Evolutionary conservation across 352 stramenopile species (phyloP).

Genomic region (Phytopythium ostracodes): DNA sequence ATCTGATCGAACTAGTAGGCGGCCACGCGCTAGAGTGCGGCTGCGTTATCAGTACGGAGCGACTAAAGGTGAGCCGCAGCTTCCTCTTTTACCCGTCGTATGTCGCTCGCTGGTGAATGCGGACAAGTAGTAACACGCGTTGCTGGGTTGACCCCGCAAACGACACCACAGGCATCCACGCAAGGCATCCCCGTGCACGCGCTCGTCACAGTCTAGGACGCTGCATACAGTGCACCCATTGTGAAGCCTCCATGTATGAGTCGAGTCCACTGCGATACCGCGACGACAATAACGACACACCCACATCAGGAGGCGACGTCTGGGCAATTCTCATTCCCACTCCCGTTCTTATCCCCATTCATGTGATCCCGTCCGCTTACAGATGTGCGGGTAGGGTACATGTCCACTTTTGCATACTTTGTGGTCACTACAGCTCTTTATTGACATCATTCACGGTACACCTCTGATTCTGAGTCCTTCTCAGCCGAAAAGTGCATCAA

Average conservation of each 20-base stretch:
- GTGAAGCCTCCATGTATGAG: too few relatives aligned
- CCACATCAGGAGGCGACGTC: too few relatives aligned
- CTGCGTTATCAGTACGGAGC: constrained; percentile 69
- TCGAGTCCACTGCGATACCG: too few relatives aligned
- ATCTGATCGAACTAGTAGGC: constrained; percentile 68
- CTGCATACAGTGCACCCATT: too few relatives aligned
- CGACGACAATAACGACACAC: too few relatives aligned
- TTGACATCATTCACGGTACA: not conserved
- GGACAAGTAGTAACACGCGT: not conserved
- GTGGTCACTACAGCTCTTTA: not conserved
- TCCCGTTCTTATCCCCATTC: too few relatives aligned
- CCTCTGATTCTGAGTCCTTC: too few relatives aligned
- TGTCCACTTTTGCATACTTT: not conserved
- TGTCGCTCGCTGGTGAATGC: not conserved
- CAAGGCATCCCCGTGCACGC: constrained; percentile 25
- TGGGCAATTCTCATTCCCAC: too few relatives aligned
- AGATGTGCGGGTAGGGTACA: not conserved
- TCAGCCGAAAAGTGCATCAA: not conserved
- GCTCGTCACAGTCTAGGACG: constrained; percentile 3
- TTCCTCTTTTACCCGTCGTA: too few relatives aligned
- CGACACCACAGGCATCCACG: constrained; percentile 10
- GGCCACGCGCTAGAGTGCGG: constrained; percentile 74
- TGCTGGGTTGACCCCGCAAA: too few relatives aligned
- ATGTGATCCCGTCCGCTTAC: too few relatives aligned
- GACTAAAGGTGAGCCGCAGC: constrained; percentile 29